Conservation (phyloP, 1,284 basidiomycete genomes). For the Apiotrichum sp. region DNA sequence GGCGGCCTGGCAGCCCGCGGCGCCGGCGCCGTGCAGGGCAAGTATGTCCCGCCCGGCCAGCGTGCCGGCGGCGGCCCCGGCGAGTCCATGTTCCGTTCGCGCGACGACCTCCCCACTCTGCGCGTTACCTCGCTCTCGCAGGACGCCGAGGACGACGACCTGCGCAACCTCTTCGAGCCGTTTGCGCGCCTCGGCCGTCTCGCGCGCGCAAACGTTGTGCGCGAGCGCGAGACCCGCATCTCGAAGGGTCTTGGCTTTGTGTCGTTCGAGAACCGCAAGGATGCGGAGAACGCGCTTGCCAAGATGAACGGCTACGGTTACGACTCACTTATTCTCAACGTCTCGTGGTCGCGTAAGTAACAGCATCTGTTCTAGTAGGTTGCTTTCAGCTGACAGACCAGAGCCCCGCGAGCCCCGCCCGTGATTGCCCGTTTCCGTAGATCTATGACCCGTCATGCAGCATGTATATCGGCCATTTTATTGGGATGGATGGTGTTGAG, state of each 20-base stretch:
- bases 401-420: slow-evolving; percentile 31
- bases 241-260: slow-evolving; percentile 74
- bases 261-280: slow-evolving; percentile 76
- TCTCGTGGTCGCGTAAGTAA: slow-evolving; percentile 39
- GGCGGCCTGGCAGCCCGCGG: slow-evolving; percentile 20
- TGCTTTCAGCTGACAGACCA: neutral
- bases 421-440: slow-evolving; percentile 9
- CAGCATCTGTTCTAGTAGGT: neutral
- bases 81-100: slow-evolving; percentile 65
- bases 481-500: too few relatives aligned
- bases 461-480: neutral
- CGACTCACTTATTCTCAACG: slow-evolving; percentile 44
- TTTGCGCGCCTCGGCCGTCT: slow-evolving; percentile 67
- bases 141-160: slow-evolving; percentile 90
- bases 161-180: slow-evolving; percentile 75
- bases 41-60: slow-evolving; percentile 77
- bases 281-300: slow-evolving; percentile 82
- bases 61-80: slow-evolving; percentile 56
- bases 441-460: slow-evolving; percentile 1
- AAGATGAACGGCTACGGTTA: slow-evolving; percentile 80
- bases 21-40: slow-evolving; percentile 50
- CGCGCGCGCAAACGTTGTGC: slow-evolving; percentile 85
- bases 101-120: slow-evolving; percentile 92
- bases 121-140: slow-evolving; percentile 96
- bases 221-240: slow-evolving; percentile 88